A percentile compares a stretch with the other conserved stretches of the same genome.
These are phyloP conservation scores for Cyclocybe cylindracea DNA, from an alignment of 768 basidiomycete species.

Conservation along the genomic window DNA sequence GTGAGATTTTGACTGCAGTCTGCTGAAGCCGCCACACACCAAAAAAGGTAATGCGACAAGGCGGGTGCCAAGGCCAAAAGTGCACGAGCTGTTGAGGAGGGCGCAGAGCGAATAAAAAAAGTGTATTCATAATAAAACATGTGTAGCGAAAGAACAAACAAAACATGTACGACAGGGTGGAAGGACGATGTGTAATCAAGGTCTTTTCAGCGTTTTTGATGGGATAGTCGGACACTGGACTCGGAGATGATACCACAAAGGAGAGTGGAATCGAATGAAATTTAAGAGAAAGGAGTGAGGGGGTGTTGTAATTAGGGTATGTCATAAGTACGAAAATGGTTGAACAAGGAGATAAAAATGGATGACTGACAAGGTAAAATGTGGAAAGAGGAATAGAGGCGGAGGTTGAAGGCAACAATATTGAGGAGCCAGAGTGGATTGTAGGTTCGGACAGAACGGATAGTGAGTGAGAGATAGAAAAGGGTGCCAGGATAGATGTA, in stretches of 20 bases:
- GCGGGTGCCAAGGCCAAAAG: no score
- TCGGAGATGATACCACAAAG: conserved; percentile 3
- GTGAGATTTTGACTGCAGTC: no score
- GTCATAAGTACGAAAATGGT: conserved; percentile 4
- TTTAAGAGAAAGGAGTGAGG: not conserved
- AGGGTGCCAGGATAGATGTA: conserved; percentile 7
- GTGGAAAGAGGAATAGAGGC: not conserved
- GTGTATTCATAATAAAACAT: conserved; percentile 12
- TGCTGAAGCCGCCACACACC: no score
- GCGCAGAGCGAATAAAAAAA: no score
- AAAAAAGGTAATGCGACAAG: no score
- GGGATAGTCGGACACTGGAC: not conserved
- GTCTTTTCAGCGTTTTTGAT: not conserved
- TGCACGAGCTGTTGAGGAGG: no score
- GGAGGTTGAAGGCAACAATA: conserved; percentile 3
- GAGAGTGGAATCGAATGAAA: conserved; percentile 1
- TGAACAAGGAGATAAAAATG: conserved; percentile 12
- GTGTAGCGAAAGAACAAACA: not conserved
- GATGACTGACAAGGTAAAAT: conserved; percentile 6
- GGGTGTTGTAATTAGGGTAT: conserved; percentile 15
- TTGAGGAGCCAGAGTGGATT: conserved; percentile 1
- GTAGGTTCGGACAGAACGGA: not conserved
- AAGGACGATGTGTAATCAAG: no score
- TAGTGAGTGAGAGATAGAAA: conserved; percentile 6
- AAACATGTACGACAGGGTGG: not conserved